Evolutionary conservation across 768 basidiomycete species (phyloP), one percentile per base, ranked within the genome.

Genomic region (Lentinula lateritia): DNA sequence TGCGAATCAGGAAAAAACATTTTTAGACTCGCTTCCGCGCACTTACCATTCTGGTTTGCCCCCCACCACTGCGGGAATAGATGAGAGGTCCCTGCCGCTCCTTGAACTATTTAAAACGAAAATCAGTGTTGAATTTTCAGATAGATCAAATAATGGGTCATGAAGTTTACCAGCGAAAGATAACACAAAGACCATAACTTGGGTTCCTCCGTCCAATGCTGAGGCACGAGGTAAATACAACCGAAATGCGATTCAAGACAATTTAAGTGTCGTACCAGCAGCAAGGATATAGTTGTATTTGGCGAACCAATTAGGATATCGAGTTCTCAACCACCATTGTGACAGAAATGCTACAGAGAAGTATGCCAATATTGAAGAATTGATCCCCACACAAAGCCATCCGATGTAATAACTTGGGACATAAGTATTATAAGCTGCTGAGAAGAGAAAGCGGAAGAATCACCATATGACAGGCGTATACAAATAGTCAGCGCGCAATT

Each of bases 31-130:
- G 28, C 28, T 34, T 23, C 35, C 5, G 18, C 13, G 9, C 28
- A 53, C 52, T 77, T 73, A 64, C 81, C 82, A 34, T 69, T 70
- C 63, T 84, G 82, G 66, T 85, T 82, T 10, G 82, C 83, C 5
- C 80, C 82, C 83, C 83, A 84, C 84, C 82, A 84, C 64, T 72
- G 68, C 9, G 83, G 80, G 74, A 84, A 84, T 23, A 78, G 66
- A 64, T 83, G 78, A 0, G 80, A 67, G 13, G 70, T 68, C 2
- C 83, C 82, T 12, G 76, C 74, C 3, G 79, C 83, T 20, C 84
- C 84, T 60, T 80, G 79, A 3, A 85, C 81, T 28, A 28, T 28
- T 28, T 0, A 39, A 5, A 38, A 36, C 1, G 16, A 15, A n/a
- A 35, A 18, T 16, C n/a, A 16, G 32, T 15, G 34, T 9, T 16